phyloP scores from a whole-genome alignment of 352 stramenopile species.

The Phytopythium cucurbitacearum region DNA sequence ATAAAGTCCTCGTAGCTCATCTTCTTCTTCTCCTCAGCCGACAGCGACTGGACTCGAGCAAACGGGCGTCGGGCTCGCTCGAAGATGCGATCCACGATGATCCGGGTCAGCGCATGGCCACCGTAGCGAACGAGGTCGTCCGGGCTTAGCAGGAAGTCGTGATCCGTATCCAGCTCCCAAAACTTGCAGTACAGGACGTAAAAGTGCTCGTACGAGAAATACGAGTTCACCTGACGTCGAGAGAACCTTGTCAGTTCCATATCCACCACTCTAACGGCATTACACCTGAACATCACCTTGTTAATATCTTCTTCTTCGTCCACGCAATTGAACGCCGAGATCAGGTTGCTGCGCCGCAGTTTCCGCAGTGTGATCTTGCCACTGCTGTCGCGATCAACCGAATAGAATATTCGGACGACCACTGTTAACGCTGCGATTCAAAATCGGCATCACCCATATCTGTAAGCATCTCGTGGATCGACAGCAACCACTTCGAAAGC shows the following conservation, averaged over 20 bases:
- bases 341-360: conserved; percentile 92
- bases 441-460: background rate
- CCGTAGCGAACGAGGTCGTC: conserved; percentile 86
- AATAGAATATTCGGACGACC: conserved; percentile 94
- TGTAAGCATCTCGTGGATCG: background rate
- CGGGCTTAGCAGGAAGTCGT: conserved; percentile 80
- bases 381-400: conserved; percentile 91
- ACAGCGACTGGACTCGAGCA: conserved; percentile 72
- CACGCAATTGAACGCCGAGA: conserved; percentile 94
- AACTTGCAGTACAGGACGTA: conserved; percentile 99
- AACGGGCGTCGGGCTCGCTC: conserved; percentile 77
- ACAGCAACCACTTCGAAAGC: background rate
- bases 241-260: background rate
- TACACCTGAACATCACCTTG: conserved; percentile 69
- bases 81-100: conserved; percentile 88
- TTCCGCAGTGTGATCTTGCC: conserved; percentile 95
- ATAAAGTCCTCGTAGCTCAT: conserved; percentile 92
- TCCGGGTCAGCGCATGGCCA: conserved; percentile 75
- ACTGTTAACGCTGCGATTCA: conserved; percentile 89
- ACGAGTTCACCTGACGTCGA: conserved; percentile 79
- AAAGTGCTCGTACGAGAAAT: conserved; percentile 99
- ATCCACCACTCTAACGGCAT: background rate
- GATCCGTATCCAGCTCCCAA: conserved; percentile 97
- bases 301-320: conserved; percentile 99
- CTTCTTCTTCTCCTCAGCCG: conserved; percentile 80